Evolutionary conservation across 257 asterid species (phyloP).

Genomic region (Buddleja alternifolia): DNA sequence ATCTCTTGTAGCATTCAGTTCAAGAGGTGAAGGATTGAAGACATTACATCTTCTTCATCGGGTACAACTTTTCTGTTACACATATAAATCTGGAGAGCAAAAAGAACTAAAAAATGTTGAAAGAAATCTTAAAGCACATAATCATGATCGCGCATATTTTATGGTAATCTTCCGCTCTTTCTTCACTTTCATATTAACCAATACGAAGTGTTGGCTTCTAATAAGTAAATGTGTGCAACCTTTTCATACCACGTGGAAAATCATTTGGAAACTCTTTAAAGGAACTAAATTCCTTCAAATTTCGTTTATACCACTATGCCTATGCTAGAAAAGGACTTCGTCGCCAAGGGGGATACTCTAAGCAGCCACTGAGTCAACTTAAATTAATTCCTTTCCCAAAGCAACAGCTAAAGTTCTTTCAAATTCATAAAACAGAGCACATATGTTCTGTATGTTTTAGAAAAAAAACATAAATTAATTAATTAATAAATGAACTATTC

Average conservation of each 20-base stretch:
- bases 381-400: conserved; percentile 1
- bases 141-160: not conserved
- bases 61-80: too few species aligned
- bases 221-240: not conserved
- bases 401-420: not conserved
- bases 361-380: conserved; percentile 15
- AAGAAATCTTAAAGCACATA: not conserved
- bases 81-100: not conserved
- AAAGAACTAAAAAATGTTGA: not conserved
- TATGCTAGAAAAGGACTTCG: not conserved
- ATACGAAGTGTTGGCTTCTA: not conserved
- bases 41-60: not conserved
- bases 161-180: not conserved
- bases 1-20: not conserved
- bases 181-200: not conserved
- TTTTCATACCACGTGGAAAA: not conserved
- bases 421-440: not conserved
- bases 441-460: not conserved
- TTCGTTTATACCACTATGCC: not conserved
- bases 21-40: not conserved
- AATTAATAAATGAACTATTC: not conserved
- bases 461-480: not conserved
- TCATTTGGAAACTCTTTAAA: not conserved
- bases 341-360: not conserved
- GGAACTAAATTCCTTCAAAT: not conserved